These are phyloP conservation scores for Liriodendron chinense DNA, from an alignment of 164 flowering plant genomes.

Conservation along the genomic window DNA sequence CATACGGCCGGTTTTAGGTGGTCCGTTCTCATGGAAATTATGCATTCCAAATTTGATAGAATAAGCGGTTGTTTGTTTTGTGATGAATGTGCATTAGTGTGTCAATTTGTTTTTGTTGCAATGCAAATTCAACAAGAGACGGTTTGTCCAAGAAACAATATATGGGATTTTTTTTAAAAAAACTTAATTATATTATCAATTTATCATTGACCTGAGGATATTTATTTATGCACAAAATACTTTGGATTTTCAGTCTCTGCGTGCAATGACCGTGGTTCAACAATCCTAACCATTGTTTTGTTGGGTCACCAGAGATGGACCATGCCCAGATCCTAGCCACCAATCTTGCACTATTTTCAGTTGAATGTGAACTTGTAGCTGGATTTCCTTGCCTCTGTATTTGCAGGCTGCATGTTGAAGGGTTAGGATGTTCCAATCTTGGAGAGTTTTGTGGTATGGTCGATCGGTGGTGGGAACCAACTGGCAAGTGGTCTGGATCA, in stretches of 20 bases:
- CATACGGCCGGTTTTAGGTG: too few species aligned
- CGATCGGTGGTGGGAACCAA: background rate
- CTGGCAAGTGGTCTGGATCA: background rate
- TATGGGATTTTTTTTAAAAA: too few species aligned
- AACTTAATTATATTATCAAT: too few species aligned
- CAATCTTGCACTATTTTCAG: background rate
- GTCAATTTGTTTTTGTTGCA: too few species aligned
- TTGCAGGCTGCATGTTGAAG: background rate
- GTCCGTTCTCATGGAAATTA: too few species aligned
- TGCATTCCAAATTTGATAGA: too few species aligned
- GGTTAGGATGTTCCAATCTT: background rate
- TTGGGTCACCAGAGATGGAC: background rate
- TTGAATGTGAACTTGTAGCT: background rate
- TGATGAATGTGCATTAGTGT: too few species aligned
- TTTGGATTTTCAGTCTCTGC: background rate
- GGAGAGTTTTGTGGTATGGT: background rate
- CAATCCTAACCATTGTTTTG: background rate
- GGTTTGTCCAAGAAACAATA: too few species aligned
- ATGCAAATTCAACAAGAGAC: too few species aligned
- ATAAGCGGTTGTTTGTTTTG: too few species aligned
- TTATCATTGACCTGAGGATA: background rate
- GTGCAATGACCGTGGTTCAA: background rate
- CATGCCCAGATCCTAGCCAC: background rate
- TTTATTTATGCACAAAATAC: background rate
- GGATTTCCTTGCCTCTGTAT: background rate